These are phyloP conservation scores for Suillus brevipes DNA, from an alignment of 768 basidiomycete genomes.

Conservation along the genomic window DNA sequence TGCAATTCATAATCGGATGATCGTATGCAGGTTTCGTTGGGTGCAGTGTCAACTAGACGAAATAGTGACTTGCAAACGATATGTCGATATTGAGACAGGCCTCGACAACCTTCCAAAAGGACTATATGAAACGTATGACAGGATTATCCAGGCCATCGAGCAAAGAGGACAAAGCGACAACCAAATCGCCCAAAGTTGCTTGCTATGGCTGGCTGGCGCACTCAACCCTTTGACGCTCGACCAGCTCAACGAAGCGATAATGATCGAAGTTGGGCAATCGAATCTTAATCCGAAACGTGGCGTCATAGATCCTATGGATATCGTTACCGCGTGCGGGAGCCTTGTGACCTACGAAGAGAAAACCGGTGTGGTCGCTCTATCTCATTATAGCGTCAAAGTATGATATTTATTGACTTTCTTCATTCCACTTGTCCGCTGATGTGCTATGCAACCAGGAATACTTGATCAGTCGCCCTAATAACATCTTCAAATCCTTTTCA, in stretches of 20 bases:
- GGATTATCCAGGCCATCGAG: conserved; percentile 20
- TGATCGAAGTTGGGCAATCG: background rate
- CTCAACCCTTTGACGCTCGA: background rate
- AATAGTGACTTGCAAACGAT: background rate
- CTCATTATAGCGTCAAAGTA: conserved; percentile 13
- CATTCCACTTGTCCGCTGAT: background rate
- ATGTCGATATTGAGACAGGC: conserved; percentile 2
- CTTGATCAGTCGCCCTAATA: background rate
- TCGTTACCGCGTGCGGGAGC: background rate
- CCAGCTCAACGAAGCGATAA: conserved; percentile 6
- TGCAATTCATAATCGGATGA: background rate
- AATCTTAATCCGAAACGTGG: background rate
- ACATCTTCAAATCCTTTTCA: background rate
- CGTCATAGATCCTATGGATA: background rate
- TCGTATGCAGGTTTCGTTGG: conserved; percentile 8
- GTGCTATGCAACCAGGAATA: conserved; percentile 2
- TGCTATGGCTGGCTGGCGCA: conserved; percentile 1
- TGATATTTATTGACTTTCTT: background rate
- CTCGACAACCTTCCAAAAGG: conserved; percentile 17
- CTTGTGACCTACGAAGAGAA: conserved; percentile 6
- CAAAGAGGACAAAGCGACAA: background rate
- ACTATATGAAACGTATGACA: conserved; percentile 23
- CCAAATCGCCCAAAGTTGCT: background rate
- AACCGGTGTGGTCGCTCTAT: background rate
- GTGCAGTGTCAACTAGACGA: conserved; percentile 11